A percentile compares a stretch with the other conserved stretches of the same genome.
Conservation (phyloP, 169 alveolate genomes). For the Eimeria acervulina region DNA sequence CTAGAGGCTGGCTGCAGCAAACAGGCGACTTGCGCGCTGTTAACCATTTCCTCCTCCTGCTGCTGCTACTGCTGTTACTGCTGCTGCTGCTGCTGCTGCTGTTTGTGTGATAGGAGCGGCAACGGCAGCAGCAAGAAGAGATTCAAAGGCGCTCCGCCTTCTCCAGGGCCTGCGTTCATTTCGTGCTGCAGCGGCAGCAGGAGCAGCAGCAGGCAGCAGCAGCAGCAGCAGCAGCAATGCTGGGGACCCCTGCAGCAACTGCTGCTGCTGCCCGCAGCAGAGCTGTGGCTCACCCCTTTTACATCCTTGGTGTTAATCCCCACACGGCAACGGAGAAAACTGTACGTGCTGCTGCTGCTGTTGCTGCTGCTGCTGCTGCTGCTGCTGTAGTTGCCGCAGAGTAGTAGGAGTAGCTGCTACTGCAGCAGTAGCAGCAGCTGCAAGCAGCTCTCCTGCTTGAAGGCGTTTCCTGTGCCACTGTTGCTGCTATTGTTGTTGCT, state of each 20-base stretch:
- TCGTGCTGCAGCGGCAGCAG: constrained; percentile 77
- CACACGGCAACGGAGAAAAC: constrained; percentile 58
- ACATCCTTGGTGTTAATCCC: constrained; percentile 72
- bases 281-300: constrained; percentile 57
- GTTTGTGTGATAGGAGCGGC: constrained; percentile 38
- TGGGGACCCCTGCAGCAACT: constrained; percentile 60
- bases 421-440: neutral
- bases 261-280: constrained; percentile 68
- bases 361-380: constrained; percentile 26
- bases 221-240: constrained; percentile 64
- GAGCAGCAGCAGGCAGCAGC: constrained; percentile 77
- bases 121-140: constrained; percentile 60
- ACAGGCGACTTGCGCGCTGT: neutral
- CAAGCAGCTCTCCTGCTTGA: neutral
- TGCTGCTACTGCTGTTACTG: constrained; percentile 3
- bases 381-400: neutral
- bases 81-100: constrained; percentile 30
- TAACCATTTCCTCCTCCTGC: neutral
- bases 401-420: too few species aligned
- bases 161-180: constrained; percentile 42
- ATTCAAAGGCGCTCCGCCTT: constrained; percentile 12
- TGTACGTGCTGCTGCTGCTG: constrained; percentile 39
- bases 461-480: neutral
- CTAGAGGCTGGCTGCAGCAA: neutral
- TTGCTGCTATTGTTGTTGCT: neutral